These are phyloP conservation scores for Leccinum boreale DNA, from an alignment of 768 basidiomycete genomes.

Conservation along the genomic window DNA sequence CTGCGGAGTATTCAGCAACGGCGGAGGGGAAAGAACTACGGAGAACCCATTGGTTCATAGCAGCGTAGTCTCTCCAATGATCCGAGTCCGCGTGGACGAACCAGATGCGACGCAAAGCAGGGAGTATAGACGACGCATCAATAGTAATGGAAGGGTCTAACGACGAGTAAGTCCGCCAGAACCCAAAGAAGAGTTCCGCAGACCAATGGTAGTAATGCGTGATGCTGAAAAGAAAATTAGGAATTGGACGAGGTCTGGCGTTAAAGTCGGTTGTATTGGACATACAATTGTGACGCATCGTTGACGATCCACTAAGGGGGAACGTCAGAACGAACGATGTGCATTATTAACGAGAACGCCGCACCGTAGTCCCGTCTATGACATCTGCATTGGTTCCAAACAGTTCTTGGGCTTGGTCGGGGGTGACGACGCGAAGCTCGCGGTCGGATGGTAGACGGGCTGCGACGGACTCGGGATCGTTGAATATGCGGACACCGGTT, in stretches of 20 bases:
- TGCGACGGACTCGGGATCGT: conserved; percentile 51
- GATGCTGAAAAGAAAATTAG: conserved; percentile 43
- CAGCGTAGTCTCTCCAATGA: conserved; percentile 89
- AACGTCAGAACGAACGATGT: conserved; percentile 5
- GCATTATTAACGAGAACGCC: conserved; percentile 11
- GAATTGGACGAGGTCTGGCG: background rate
- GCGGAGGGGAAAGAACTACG: conserved; percentile 78
- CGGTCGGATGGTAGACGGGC: conserved; percentile 71
- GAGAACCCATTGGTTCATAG: conserved; percentile 87
- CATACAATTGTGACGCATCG: conserved; percentile 83
- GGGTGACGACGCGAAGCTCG: conserved; percentile 74
- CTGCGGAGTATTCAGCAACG: conserved; percentile 75
- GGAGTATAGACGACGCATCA: conserved; percentile 67
- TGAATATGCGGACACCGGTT: conserved; percentile 56
- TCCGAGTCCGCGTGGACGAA: conserved; percentile 71
- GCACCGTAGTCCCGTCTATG: conserved; percentile 75
- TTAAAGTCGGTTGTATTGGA: conserved; percentile 2
- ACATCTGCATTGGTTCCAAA: conserved; percentile 73
- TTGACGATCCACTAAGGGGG: conserved; percentile 66
- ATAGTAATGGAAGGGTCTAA: conserved; percentile 67
- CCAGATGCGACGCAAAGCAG: conserved; percentile 68
- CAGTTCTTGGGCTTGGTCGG: conserved; percentile 58
- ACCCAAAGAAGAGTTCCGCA: conserved; percentile 87
- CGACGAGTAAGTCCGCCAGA: conserved; percentile 88
- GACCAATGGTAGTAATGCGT: conserved; percentile 95